Evolutionary conservation across 345 rosid species (phyloP).

Genomic region (Citrus maxima): DNA sequence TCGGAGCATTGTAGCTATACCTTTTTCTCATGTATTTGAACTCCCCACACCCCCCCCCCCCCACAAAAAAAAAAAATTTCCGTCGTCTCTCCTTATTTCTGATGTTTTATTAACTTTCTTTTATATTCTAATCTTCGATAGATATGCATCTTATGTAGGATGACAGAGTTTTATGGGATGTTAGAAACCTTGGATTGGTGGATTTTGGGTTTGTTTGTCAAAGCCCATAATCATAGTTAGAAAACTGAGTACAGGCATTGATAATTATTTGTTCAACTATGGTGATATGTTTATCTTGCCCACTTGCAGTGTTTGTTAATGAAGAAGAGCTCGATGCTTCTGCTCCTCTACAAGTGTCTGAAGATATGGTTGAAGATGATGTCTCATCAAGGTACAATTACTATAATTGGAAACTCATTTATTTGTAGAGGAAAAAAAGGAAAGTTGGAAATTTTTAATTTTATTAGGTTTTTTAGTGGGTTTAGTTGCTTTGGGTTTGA

Average conservation of each 20-base stretch:
- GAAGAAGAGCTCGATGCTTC: constrained; percentile 61
- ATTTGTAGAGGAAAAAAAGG: neutral
- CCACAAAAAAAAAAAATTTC: neutral
- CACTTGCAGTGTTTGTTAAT: constrained; percentile 47
- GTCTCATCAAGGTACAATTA: constrained; percentile 69
- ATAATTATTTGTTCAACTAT: neutral
- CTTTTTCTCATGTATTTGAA: neutral
- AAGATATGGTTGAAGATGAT: constrained; percentile 77
- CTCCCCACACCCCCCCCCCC: too few relatives aligned
- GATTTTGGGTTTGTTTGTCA: neutral
- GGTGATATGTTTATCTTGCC: neutral
- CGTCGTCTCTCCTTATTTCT: neutral
- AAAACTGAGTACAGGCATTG: neutral
- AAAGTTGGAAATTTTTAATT: neutral
- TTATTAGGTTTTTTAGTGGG: neutral
- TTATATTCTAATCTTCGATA: neutral
- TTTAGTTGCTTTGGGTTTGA: constrained; percentile 2
- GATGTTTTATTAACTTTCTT: neutral
- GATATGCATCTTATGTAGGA: neutral
- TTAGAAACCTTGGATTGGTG: neutral
- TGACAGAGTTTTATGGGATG: neutral
- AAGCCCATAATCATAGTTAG: neutral
- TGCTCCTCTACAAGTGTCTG: constrained; percentile 52
- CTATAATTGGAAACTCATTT: neutral
- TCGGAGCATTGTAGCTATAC: neutral